phyloP scores from a whole-genome alignment of 352 stramenopile genomes.

The Phytophthora sp. region DNA sequence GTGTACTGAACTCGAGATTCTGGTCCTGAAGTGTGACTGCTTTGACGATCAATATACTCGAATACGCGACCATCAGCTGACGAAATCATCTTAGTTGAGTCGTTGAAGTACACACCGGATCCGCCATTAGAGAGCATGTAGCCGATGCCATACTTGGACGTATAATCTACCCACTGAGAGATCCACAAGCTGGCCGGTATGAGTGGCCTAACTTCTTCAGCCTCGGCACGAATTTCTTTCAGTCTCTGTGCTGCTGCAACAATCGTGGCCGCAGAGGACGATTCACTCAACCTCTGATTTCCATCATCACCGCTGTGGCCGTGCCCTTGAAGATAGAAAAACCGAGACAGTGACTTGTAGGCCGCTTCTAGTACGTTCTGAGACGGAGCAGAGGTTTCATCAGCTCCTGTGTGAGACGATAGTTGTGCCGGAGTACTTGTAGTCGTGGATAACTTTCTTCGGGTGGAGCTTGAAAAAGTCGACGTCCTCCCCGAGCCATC shows the following conservation, averaged over 20 bases:
- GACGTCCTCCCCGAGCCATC: slow-evolving; percentile 16
- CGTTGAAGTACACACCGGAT: slow-evolving; percentile 98
- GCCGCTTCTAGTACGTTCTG: slow-evolving; percentile 55
- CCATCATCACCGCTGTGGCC: slow-evolving; percentile 31
- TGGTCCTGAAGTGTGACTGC: slow-evolving; percentile 34
- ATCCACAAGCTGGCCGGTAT: slow-evolving; percentile 91
- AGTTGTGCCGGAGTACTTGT: slow-evolving; percentile 5
- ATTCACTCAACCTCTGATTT: slow-evolving; percentile 57
- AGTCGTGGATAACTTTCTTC: slow-evolving; percentile 12
- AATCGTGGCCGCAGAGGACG: slow-evolving; percentile 62
- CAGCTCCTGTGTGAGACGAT: neutral
- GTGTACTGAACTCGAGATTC: slow-evolving; percentile 49
- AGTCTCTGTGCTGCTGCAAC: slow-evolving; percentile 67
- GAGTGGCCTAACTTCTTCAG: slow-evolving; percentile 38
- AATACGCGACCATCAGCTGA: slow-evolving; percentile 89
- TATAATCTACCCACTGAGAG: slow-evolving; percentile 98
- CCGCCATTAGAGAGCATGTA: slow-evolving; percentile 97
- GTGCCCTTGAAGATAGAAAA: slow-evolving; percentile 75
- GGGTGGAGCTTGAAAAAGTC: slow-evolving; percentile 3
- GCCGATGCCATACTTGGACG: slow-evolving; percentile 98
- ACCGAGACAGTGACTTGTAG: slow-evolving; percentile 58
- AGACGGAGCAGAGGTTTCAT: slow-evolving; percentile 3
- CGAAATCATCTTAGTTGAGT: slow-evolving; percentile 98
- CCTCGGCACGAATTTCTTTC: slow-evolving; percentile 65
- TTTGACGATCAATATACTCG: slow-evolving; percentile 95